Evolutionary conservation across 164 flowering plant species (phyloP).

Genomic region (Hamamelis virginiana): DNA sequence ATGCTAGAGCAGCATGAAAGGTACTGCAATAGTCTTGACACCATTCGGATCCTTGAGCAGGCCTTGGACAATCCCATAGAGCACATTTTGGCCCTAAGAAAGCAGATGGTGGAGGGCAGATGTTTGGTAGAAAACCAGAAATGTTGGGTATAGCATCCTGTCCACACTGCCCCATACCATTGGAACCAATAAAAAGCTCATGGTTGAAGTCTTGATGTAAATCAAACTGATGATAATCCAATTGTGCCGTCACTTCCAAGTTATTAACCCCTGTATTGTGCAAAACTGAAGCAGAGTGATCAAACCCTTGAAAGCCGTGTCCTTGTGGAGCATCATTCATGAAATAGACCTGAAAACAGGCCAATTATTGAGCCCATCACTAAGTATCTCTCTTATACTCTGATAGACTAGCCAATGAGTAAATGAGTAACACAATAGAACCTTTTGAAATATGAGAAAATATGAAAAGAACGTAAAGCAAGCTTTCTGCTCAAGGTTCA

Average conservation of each 20-base stretch:
- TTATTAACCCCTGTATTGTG: no score
- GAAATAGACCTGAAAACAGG: no score
- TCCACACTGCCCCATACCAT: slow-evolving; percentile 32
- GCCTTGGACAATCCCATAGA: slow-evolving; percentile 98
- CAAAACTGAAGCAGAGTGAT: no score
- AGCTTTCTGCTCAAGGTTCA: no score
- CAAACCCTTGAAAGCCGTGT: no score
- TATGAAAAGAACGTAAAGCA: no score
- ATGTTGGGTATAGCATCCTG: slow-evolving; percentile 48
- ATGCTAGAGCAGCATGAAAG: slow-evolving; percentile 77
- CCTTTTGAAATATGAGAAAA: no score
- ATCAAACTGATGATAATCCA: slow-evolving; percentile 63
- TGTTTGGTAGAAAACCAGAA: slow-evolving; percentile 48
- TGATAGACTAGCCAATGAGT: no score
- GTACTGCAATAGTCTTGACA: slow-evolving; percentile 85
- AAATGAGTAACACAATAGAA: no score
- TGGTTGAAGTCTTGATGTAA: slow-evolving; percentile 60
- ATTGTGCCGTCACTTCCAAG: slow-evolving; percentile 29
- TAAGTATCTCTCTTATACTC: no score
- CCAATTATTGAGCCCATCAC: no score
- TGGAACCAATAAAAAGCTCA: slow-evolving; percentile 36
- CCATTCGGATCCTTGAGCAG: slow-evolving; percentile 83
- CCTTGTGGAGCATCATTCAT: no score
- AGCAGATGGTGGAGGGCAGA: slow-evolving; percentile 88
- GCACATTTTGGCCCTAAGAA: slow-evolving; percentile 98